A percentile compares a stretch with the other conserved stretches of the same genome.
Conservation (phyloP, 495 filamentous ascomycete genomes). For the Margaritispora aquatica region DNA sequence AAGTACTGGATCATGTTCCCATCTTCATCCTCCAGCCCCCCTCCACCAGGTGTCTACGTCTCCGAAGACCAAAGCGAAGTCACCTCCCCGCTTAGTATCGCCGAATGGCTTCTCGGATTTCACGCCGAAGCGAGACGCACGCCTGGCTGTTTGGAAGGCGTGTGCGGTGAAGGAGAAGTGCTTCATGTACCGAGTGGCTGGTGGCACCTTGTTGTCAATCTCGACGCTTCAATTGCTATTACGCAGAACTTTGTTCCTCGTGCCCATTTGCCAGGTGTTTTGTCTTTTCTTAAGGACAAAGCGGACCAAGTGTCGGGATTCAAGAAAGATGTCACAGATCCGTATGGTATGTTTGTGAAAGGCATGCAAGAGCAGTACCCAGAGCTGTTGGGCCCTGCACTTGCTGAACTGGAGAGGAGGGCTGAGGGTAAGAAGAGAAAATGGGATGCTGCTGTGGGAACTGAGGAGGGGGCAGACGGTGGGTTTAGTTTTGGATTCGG, state of each 20-base stretch:
- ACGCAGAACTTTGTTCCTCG: slow-evolving; percentile 95
- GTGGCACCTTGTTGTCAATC: slow-evolving; percentile 96
- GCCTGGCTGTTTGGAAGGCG: slow-evolving; percentile 77
- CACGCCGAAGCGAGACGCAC: slow-evolving; percentile 78
- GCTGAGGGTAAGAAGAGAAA: slow-evolving; percentile 65
- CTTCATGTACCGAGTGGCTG: slow-evolving; percentile 88
- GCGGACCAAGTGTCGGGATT: slow-evolving; percentile 85
- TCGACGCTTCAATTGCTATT: slow-evolving; percentile 76
- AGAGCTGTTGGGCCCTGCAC: slow-evolving; percentile 55
- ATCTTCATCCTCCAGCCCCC: slow-evolving; percentile 52
- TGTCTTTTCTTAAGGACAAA: slow-evolving; percentile 80
- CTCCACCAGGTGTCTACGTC: slow-evolving; percentile 80
- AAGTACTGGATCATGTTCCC: slow-evolving; percentile 99
- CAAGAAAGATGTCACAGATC: slow-evolving; percentile 60
- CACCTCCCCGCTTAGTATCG: slow-evolving; percentile 88
- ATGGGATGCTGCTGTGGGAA: slow-evolving; percentile 72
- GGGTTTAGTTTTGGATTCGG: slow-evolving; percentile 69
- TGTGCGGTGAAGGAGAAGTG: slow-evolving; percentile 84
- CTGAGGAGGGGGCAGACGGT: slow-evolving; percentile 28
- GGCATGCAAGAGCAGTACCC: slow-evolving; percentile 59
- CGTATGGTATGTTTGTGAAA: slow-evolving; percentile 69
- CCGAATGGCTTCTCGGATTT: slow-evolving; percentile 90
- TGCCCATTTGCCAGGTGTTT: slow-evolving; percentile 62
- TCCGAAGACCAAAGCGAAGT: slow-evolving; percentile 88
- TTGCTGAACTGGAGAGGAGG: slow-evolving; percentile 57